Percentiles rank a stretch among this genome's conserved stretches.
phyloP scores from a whole-genome alignment of 331 rosid species.

The Spiraea crenata region DNA sequence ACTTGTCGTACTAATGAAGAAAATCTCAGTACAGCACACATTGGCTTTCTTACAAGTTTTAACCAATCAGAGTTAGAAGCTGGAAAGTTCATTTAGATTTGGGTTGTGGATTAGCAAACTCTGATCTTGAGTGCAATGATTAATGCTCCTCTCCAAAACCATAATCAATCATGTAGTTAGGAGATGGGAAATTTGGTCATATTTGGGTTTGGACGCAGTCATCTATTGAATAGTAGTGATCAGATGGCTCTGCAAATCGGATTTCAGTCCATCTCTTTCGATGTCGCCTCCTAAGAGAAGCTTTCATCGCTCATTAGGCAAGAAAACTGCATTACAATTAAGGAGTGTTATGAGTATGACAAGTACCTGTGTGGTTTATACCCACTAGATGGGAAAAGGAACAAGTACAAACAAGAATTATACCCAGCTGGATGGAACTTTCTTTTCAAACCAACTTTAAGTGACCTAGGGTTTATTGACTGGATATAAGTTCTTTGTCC shows the following conservation, averaged over 20 bases:
- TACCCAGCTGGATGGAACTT: constrained; percentile 31
- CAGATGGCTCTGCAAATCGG: no score
- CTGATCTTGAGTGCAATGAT: no score
- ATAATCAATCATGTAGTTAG: no score
- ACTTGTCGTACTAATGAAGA: no score
- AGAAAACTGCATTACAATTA: background rate
- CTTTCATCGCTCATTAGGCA: background rate
- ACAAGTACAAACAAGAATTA: constrained; percentile 16
- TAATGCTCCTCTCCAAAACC: no score
- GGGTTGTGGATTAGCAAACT: no score
- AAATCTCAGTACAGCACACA: background rate
- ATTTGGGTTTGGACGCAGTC: no score
- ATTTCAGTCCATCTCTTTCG: no score
- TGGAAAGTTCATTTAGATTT: background rate
- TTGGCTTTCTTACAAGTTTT: background rate
- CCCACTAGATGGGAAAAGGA: background rate
- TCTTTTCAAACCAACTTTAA: constrained; percentile 26
- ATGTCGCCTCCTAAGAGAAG: background rate
- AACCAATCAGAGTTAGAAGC: background rate
- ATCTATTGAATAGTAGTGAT: no score
- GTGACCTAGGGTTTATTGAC: constrained; percentile 13
- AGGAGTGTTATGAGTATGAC: background rate
- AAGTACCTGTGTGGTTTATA: background rate
- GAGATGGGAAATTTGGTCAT: no score
- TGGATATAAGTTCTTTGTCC: background rate